phyloP scores from a whole-genome alignment of 2,329 filamentous ascomycete species.

The Chaetomium sp. region DNA sequence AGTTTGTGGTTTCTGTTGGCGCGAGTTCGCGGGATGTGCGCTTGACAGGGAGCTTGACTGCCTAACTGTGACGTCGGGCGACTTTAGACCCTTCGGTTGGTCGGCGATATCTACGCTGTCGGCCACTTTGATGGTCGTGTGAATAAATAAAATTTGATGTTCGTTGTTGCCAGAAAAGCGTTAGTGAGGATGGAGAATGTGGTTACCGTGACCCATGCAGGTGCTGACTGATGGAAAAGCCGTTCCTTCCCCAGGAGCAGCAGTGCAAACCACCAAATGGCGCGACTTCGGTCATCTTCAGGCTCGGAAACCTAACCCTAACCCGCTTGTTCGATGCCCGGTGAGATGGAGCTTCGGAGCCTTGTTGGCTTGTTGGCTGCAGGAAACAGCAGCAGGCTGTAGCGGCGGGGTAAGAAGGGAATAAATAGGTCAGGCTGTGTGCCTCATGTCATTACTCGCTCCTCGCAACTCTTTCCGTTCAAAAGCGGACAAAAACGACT shows the following conservation, averaged over 20 bases:
- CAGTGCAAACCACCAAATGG: too few species aligned
- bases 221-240: too few species aligned
- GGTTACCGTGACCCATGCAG: too few species aligned
- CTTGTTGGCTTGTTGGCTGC: not conserved
- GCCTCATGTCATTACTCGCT: not conserved
- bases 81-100: too few species aligned
- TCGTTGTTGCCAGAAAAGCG: too few species aligned
- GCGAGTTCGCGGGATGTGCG: slow-evolving; percentile 52
- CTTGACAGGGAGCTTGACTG: slow-evolving; percentile 41
- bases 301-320: not conserved
- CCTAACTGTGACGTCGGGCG: not conserved
- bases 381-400: not conserved
- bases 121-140: not conserved
- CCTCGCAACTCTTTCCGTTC: not conserved
- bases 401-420: not conserved
- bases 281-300: too few species aligned
- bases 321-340: not conserved
- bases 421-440: not conserved
- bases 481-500: not conserved
- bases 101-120: too few species aligned
- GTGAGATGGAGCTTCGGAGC: not conserved
- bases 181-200: too few species aligned
- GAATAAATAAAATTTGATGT: not conserved
- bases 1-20: slow-evolving; percentile 48
- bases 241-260: too few species aligned